A percentile compares a stretch with the other conserved stretches of the same genome.
phyloP scores from a whole-genome alignment of 2,329 filamentous ascomycete genomes.

The Ambrosiella beaveri region DNA sequence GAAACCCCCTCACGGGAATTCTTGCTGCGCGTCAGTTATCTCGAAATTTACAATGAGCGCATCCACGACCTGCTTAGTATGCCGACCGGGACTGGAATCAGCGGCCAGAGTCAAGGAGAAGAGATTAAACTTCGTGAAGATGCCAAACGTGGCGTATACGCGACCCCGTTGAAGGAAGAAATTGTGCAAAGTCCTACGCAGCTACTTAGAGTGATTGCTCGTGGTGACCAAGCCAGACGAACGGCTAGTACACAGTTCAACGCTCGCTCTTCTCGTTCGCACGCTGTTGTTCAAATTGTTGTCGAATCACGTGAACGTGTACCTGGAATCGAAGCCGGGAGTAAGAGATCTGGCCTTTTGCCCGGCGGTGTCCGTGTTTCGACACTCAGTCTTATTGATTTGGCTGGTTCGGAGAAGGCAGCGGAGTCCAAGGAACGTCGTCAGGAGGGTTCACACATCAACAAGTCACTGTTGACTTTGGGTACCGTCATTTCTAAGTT shows the following conservation, averaged over 20 bases:
- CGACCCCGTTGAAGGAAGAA: slow-evolving; percentile 88
- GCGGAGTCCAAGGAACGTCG: slow-evolving; percentile 88
- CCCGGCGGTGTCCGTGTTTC: slow-evolving; percentile 91
- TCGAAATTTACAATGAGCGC: slow-evolving; percentile 97
- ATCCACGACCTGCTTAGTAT: slow-evolving; percentile 86
- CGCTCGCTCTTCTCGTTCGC: slow-evolving; percentile 85
- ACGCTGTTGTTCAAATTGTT: slow-evolving; percentile 95
- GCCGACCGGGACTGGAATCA: slow-evolving; percentile 39
- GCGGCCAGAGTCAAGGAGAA: slow-evolving; percentile 46
- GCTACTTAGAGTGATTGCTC: slow-evolving; percentile 79
- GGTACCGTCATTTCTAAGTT: slow-evolving; percentile 88
- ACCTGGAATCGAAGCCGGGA: slow-evolving; percentile 37
- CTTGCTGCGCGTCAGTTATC: slow-evolving; percentile 82
- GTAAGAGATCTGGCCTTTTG: slow-evolving; percentile 50
- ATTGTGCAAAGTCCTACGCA: slow-evolving; percentile 98
- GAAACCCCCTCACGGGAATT: slow-evolving; percentile 94
- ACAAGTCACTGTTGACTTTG: slow-evolving; percentile 88
- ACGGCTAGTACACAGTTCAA: slow-evolving; percentile 97
- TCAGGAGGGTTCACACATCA: slow-evolving; percentile 92
- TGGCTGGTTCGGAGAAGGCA: slow-evolving; percentile 89
- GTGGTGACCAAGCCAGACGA: slow-evolving; percentile 76
- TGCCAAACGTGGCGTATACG: slow-evolving; percentile 90
- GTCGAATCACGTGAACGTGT: slow-evolving; percentile 87
- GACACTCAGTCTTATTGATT: slow-evolving; percentile 84
- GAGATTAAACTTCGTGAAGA: slow-evolving; percentile 97